Evolutionary conservation across 805 yeast genomes (phyloP), one percentile per base, ranked within the genome.

Genomic region (Suhomyces tanzawaensis): DNA sequence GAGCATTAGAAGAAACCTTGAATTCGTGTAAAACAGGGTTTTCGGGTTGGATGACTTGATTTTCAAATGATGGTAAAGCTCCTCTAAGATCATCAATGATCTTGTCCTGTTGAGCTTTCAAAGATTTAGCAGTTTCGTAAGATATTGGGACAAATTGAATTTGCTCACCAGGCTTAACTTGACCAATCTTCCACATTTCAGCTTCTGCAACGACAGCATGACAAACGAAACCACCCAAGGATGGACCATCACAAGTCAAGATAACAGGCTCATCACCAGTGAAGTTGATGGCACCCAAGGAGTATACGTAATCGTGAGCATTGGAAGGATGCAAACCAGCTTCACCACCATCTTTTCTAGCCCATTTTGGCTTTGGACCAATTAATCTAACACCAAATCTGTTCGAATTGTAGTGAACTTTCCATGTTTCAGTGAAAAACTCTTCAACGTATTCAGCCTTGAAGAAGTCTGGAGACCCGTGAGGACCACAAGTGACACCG

Each of bases 211-310:
- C 95, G 42, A 93, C 97, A 7, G 95, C 97, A 57, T 89, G 85
- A 64, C 98, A 91, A 23, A 91, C 97, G 57, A 91, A 93, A 1
- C 99, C 99, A 56, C 99, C 98, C 41, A 91, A 76, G 8, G 96
- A 85, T 29, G 99, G 98, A 46, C 98, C 98, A 66, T 91, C 99
- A 58, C 97, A 87, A 2, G 98, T 88, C 61, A 91, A 74, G 47
- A 91, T 89, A 23, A 91, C 99, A 1, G 98, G 98, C 64, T 91
- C 98, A 65, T 93, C 98, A 64, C 99, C 99, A 24, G 98, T 93
- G 61, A 93, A 93, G 65, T 93, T 93, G 61, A 91, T 83, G 19
- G 99, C 98, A 52, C 99, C 98, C 37, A 89, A 68, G 1, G 98
- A 88, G 61, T 91, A 91, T 37, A 91, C 98, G 57, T 91, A 93